Evolutionary conservation across 2,329 filamentous ascomycete genomes (phyloP).

Genomic region (Colletotrichum filicis): DNA sequence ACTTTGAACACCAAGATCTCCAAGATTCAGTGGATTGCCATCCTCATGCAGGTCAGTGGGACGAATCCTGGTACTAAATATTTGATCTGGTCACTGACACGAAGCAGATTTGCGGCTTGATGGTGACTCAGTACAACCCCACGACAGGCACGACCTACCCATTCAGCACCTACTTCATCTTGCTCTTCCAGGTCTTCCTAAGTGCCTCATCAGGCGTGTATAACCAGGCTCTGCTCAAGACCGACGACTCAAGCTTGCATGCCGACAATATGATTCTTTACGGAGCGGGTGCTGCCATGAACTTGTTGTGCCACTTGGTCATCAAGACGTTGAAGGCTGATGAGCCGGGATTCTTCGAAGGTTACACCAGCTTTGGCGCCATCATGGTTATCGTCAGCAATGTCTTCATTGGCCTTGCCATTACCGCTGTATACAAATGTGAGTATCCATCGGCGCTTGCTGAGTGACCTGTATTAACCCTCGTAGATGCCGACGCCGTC

Average conservation of each 20-base stretch:
- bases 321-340: slow-evolving; percentile 39
- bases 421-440: slow-evolving; percentile 49
- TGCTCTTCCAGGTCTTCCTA: slow-evolving; percentile 45
- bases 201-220: slow-evolving; percentile 46
- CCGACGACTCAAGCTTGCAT: slow-evolving; percentile 44
- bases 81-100: neutral
- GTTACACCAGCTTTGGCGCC: slow-evolving; percentile 41
- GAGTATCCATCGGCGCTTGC: slow-evolving; percentile 4
- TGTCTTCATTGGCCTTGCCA: slow-evolving; percentile 48
- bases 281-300: slow-evolving; percentile 42
- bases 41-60: slow-evolving; percentile 42
- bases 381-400: slow-evolving; percentile 46
- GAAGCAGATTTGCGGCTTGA: slow-evolving; percentile 42
- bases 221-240: slow-evolving; percentile 47
- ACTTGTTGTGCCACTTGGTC: slow-evolving; percentile 43
- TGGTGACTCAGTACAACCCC: slow-evolving; percentile 45
- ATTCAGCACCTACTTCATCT: slow-evolving; percentile 43
- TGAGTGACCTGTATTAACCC: slow-evolving; percentile 5
- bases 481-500: slow-evolving; percentile 45
- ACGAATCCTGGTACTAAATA: neutral
- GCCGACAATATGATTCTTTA: slow-evolving; percentile 47
- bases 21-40: slow-evolving; percentile 45
- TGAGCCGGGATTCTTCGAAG: slow-evolving; percentile 42
- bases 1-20: slow-evolving; percentile 41
- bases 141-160: slow-evolving; percentile 42